A percentile compares a stretch with the other conserved stretches of the same genome.
phyloP scores from a whole-genome alignment of 2,329 filamentous ascomycete genomes.

The Ceratocystis lukuohia region DNA sequence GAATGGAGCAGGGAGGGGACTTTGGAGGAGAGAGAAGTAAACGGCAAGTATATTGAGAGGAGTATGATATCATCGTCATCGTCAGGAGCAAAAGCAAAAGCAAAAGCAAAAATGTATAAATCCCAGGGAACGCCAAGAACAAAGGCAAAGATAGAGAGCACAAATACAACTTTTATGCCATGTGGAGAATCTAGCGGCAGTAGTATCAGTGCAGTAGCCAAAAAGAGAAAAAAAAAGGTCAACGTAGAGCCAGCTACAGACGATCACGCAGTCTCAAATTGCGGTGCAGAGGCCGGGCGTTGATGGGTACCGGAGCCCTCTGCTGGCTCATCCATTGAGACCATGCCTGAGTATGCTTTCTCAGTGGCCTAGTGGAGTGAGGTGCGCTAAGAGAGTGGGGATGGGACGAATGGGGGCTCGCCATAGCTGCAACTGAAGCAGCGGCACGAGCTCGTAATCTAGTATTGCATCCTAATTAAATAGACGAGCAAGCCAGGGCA shows the following conservation, averaged over 20 bases:
- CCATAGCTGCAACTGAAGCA: slow-evolving; percentile 1
- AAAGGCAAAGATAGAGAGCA: background rate
- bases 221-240: background rate
- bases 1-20: background rate
- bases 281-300: slow-evolving; percentile 8
- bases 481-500: background rate
- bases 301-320: slow-evolving; percentile 12
- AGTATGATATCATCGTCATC: slow-evolving; percentile 6
- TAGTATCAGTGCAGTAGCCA: background rate
- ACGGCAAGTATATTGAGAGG: slow-evolving; percentile 4
- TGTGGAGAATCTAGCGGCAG: background rate
- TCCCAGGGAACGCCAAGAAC: slow-evolving; percentile 1
- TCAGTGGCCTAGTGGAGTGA: background rate
- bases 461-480: background rate
- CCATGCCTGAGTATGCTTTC: slow-evolving; percentile 19
- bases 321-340: slow-evolving; percentile 20
- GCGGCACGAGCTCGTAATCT: slow-evolving; percentile 24
- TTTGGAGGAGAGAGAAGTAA: background rate
- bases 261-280: slow-evolving; percentile 2
- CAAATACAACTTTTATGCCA: background rate
- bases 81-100: background rate
- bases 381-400: background rate
- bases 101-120: background rate
- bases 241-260: background rate
- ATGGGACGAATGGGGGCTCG: background rate